A percentile compares a stretch with the other conserved stretches of the same genome.
phyloP scores from a whole-genome alignment of 1,284 basidiomycete species.

The Ceratobasidium sp. region DNA sequence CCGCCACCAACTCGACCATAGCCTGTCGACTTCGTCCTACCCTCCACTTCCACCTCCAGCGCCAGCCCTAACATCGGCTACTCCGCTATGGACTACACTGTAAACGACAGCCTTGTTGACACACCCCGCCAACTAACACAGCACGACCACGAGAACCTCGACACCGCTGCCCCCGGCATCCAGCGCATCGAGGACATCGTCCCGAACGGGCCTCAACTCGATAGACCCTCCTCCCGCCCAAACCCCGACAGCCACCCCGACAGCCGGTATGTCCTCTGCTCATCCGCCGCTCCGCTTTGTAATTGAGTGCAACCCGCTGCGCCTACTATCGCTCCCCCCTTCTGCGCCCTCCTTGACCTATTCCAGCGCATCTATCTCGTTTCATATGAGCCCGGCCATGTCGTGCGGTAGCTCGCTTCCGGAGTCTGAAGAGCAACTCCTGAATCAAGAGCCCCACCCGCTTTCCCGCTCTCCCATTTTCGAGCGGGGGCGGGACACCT shows the following conservation, averaged over 20 bases:
- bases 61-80: too few species aligned
- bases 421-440: not conserved
- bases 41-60: too few species aligned
- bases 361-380: not conserved
- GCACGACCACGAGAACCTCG: too few species aligned
- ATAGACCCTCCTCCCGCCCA: too few species aligned
- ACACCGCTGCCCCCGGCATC: too few species aligned
- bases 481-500: not conserved
- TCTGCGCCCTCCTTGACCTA: not conserved
- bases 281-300: not conserved
- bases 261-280: not conserved
- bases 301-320: not conserved
- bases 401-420: constrained; percentile 11
- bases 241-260: not conserved
- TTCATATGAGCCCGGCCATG: constrained; percentile 20
- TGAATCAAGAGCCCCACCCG: not conserved
- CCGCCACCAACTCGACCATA: constrained; percentile 69
- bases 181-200: too few species aligned
- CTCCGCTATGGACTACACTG: too few species aligned
- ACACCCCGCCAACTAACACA: too few species aligned
- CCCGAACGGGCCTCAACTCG: too few species aligned
- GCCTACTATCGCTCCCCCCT: not conserved
- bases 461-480: not conserved
- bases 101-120: too few species aligned
- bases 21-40: too few species aligned